Evolutionary conservation across 208 protist genomes (phyloP), one percentile per base, ranked within the genome.

Genomic region (Trypanosomatidae sp.): DNA sequence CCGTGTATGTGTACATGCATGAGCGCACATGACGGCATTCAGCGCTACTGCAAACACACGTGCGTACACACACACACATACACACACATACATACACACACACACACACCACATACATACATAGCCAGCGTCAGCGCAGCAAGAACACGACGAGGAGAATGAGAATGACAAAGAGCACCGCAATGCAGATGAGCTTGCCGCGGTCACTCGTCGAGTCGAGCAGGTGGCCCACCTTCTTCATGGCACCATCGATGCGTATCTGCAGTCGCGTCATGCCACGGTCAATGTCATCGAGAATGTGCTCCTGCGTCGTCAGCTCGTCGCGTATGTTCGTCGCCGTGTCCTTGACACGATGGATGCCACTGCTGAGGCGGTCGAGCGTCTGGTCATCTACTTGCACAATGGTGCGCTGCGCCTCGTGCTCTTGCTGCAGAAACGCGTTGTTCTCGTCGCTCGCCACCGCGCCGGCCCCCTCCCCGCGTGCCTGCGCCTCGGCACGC

Each of bases 131-230:
- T 53, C 71, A 82, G 2, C 63, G 46, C 1, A 81, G 35, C 0
- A 88, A 56, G 5, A 90, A 57, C 16, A 80, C 57, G 19, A 86
- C 70, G 23, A 85, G 64, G 6, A 86, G 5, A 23, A 86, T 46
- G 6, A 90, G 57, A 42, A 90, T 68, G 24, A 84, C 13, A 38
- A 90, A 61, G 1, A 90, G 62, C 7, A 90, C 66, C 0, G 48
- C 67, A 45, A 90, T 90, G 49, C 68, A 81, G 25, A 86, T 82
- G 24, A 90, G 50, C 53, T 90, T 90, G 10, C 70, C 73, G 21
- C 44, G 43, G 48, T 90, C 81, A 51, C 81, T 90, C 0, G 81
- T 85, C 2, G 57, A 69, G 49, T 90, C 81, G 16, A 90, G 40
- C 26, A 90, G 62, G 23, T 66, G 73, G 20, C 65, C 55, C n/a